Percentiles rank a stretch among this genome's conserved stretches.
phyloP scores from a whole-genome alignment of 257 asterid species.

The Solanum acaule region DNA sequence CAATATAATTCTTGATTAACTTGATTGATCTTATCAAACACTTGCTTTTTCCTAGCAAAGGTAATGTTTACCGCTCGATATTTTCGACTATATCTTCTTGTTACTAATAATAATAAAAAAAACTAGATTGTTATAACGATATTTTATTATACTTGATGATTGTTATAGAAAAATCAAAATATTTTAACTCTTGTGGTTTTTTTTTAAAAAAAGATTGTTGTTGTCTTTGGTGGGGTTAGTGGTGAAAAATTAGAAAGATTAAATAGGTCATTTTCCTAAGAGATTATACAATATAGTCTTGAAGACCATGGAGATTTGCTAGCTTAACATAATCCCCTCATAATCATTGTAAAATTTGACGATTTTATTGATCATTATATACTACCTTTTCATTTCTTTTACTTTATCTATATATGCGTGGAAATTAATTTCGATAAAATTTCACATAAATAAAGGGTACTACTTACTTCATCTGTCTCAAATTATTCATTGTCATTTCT shows the following conservation, averaged over 20 bases:
- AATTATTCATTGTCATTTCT: neutral
- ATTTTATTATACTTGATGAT: neutral
- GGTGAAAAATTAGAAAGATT: neutral
- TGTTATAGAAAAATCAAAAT: accelerated
- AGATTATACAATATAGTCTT: neutral
- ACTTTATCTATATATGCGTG: neutral
- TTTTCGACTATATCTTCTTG: neutral
- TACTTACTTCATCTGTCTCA: neutral
- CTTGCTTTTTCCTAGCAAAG: no score
- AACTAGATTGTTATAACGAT: neutral
- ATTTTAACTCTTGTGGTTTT: neutral
- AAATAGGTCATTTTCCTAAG: neutral
- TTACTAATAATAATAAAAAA: neutral
- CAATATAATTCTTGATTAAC: no score
- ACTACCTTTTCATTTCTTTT: neutral
- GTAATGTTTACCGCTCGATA: no score
- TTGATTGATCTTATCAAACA: no score
- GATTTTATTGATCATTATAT: neutral
- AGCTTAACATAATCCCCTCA: neutral
- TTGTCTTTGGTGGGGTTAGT: neutral
- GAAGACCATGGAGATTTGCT: neutral
- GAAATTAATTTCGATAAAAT: neutral
- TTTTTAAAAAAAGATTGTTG: neutral
- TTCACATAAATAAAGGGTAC: neutral
- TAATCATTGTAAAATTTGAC: neutral